Conservation (phyloP, 768 basidiomycete genomes). For the Coprinellus aureogranulatus region DNA sequence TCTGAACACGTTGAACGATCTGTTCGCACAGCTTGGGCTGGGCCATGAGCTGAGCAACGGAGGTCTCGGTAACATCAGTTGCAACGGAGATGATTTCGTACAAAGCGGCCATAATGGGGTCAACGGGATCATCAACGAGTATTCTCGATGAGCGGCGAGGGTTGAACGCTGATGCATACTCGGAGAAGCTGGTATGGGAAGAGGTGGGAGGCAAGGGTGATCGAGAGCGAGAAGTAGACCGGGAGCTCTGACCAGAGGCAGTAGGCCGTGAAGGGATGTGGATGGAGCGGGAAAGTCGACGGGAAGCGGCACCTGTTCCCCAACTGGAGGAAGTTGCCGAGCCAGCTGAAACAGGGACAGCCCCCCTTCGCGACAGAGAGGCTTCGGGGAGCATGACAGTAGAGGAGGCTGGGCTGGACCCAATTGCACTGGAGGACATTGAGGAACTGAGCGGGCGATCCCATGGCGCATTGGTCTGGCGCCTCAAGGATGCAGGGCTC, state of each 20-base stretch:
- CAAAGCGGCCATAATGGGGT: conserved; percentile 85
- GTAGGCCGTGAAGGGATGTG: conserved; percentile 68
- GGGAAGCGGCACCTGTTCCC: conserved; percentile 57
- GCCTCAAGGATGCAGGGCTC: conserved; percentile 67
- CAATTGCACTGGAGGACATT: conserved; percentile 52
- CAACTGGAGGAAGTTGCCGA: conserved; percentile 52
- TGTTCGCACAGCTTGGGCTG: conserved; percentile 82
- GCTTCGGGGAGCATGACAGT: conserved; percentile 61
- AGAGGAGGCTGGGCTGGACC: conserved; percentile 61
- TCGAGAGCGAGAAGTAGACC: conserved; percentile 91
- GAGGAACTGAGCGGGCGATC: conserved; percentile 59
- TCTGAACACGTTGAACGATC: conserved; percentile 87
- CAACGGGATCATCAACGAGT: conserved; percentile 79
- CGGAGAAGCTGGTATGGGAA: conserved; percentile 64
- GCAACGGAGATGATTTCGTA: conserved; percentile 92
- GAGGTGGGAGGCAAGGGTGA: conserved; percentile 81
- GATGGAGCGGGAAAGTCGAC: conserved; percentile 81
- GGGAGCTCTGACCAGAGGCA: conserved; percentile 79
- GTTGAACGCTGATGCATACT: conserved; percentile 53
- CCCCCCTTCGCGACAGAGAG: conserved; percentile 64
- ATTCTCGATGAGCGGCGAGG: conserved; percentile 74
- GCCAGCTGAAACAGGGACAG: conserved; percentile 36
- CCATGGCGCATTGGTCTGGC: conserved; percentile 65
- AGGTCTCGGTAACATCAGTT: conserved; percentile 90
- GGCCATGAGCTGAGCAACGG: conserved; percentile 78